A percentile compares a stretch with the other conserved stretches of the same genome.
phyloP scores from a whole-genome alignment of 2,329 filamentous ascomycete species.

The Fusarium subtropicale region DNA sequence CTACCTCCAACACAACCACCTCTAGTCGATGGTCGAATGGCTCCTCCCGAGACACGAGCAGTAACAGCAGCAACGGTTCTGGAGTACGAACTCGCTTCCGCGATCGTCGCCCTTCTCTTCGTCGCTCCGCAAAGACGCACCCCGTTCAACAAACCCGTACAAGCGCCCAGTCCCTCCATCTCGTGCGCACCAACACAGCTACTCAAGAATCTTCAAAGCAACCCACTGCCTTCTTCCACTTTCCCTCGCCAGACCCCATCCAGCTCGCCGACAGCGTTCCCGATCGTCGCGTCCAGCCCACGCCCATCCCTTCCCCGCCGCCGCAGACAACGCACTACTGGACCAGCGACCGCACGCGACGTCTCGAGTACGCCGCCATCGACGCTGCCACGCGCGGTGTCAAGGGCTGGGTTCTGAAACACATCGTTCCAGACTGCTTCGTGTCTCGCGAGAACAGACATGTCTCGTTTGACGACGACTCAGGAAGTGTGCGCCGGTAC shows the following conservation, averaged over 20 bases:
- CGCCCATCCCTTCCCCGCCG: constrained; percentile 56
- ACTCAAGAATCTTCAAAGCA: constrained; percentile 27
- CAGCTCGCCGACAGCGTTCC: constrained; percentile 43
- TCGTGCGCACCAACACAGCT: constrained; percentile 51
- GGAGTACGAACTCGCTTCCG: constrained; percentile 49
- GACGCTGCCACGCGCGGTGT: constrained; percentile 71
- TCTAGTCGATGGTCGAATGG: constrained; percentile 52
- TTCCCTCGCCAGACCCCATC: constrained; percentile 58
- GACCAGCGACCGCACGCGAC: constrained; percentile 72
- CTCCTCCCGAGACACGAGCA: constrained; percentile 42
- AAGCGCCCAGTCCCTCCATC: constrained; percentile 51
- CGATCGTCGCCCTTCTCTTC: constrained; percentile 58
- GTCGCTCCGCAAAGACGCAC: constrained; percentile 56
- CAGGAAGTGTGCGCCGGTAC: constrained; percentile 72
- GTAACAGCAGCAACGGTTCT: constrained; percentile 23
- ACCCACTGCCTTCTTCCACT: constrained; percentile 61
- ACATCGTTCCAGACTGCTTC: constrained; percentile 71
- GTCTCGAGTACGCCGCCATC: constrained; percentile 74
- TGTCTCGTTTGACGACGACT: constrained; percentile 70
- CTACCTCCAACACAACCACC: constrained; percentile 51
- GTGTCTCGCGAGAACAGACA: constrained; percentile 62
- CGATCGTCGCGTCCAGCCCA: constrained; percentile 35
- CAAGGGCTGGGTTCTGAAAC: constrained; percentile 68
- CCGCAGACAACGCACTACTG: constrained; percentile 74
- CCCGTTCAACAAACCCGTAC: constrained; percentile 42